These are phyloP conservation scores for Aureobasidium sp. DNA, from an alignment of 2,329 filamentous ascomycete genomes.

Conservation along the genomic window DNA sequence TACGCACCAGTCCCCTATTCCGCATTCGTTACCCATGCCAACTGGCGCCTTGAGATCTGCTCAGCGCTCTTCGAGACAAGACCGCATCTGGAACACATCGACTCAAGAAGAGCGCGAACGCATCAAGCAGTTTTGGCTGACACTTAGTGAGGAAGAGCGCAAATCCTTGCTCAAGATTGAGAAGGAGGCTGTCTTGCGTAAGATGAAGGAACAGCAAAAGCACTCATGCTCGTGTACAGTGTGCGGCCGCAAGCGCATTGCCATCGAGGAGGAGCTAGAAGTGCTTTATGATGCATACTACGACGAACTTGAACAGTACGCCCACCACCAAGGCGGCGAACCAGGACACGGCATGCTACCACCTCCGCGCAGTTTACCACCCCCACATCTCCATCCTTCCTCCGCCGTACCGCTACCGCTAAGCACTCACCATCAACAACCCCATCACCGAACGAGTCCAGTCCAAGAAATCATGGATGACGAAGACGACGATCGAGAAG, in stretches of 20 bases:
- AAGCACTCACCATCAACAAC: constrained; percentile 51
- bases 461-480: constrained; percentile 62
- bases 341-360: constrained; percentile 64
- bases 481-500: constrained; percentile 47
- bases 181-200: constrained; percentile 93
- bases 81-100: constrained; percentile 96
- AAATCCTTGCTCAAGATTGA: constrained; percentile 96
- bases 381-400: constrained; percentile 32
- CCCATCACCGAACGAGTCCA: constrained; percentile 63
- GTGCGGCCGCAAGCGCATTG: constrained; percentile 89
- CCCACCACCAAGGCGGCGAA: constrained; percentile 63
- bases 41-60: constrained; percentile 36
- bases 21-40: constrained; percentile 38
- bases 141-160: constrained; percentile 85
- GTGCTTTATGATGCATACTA: constrained; percentile 98
- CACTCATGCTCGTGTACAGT: constrained; percentile 98
- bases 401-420: constrained; percentile 48
- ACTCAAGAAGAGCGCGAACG: constrained; percentile 91
- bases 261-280: constrained; percentile 96
- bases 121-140: constrained; percentile 98
- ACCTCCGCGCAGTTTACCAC: constrained; percentile 45
- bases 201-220: constrained; percentile 99
- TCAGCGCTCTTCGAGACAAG: constrained; percentile 44
- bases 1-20: constrained; percentile 26
- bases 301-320: constrained; percentile 94